Percentiles rank a stretch among this genome's conserved stretches.
Evolutionary conservation across 2,329 filamentous ascomycete species (phyloP).

Genomic region (Sarocladiaceae sp.): DNA sequence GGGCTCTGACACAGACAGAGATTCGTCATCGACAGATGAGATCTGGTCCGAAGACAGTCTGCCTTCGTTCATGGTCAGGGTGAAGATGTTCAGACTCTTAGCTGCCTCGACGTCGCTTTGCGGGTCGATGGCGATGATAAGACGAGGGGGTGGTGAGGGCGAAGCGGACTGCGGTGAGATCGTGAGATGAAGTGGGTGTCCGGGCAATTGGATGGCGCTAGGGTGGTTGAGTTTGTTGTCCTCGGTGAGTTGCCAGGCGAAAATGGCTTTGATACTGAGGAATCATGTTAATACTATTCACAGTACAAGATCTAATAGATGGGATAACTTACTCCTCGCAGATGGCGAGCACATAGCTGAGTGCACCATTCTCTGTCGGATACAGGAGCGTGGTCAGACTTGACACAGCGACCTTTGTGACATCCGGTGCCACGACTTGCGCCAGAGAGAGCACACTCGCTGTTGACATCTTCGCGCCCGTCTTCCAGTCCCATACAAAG

Average conservation of each 20-base stretch:
- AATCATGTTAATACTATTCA: too few species aligned
- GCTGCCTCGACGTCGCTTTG: constrained; percentile 19
- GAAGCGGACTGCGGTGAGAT: constrained; percentile 18
- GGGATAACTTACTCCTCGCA: constrained; percentile 37
- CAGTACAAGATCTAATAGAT: too few species aligned
- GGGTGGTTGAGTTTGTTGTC: constrained; percentile 46
- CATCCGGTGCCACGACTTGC: constrained; percentile 28
- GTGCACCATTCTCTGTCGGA: constrained; percentile 21
- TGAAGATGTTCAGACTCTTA: constrained; percentile 26
- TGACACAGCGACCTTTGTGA: constrained; percentile 44
- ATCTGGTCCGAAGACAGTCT: constrained; percentile 23
- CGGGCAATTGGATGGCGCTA: constrained; percentile 48
- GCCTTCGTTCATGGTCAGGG: constrained; percentile 25
- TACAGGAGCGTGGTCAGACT: constrained; percentile 32
- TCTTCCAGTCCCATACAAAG: constrained; percentile 78
- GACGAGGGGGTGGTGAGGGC: constrained; percentile 17
- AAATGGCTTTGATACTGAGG: constrained; percentile 56
- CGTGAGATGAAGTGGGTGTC: constrained; percentile 59
- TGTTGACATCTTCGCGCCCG: constrained; percentile 48
- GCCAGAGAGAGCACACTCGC: constrained; percentile 46
- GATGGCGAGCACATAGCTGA: constrained; percentile 30
- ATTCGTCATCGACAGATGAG: constrained; percentile 18
- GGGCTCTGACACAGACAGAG: constrained; percentile 23
- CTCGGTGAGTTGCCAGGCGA: constrained; percentile 54
- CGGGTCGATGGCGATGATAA: constrained; percentile 38